Evolutionary conservation across 2,329 filamentous ascomycete species (phyloP), one percentile per base, ranked within the genome.

Genomic region (Lasiodiplodia sp.): DNA sequence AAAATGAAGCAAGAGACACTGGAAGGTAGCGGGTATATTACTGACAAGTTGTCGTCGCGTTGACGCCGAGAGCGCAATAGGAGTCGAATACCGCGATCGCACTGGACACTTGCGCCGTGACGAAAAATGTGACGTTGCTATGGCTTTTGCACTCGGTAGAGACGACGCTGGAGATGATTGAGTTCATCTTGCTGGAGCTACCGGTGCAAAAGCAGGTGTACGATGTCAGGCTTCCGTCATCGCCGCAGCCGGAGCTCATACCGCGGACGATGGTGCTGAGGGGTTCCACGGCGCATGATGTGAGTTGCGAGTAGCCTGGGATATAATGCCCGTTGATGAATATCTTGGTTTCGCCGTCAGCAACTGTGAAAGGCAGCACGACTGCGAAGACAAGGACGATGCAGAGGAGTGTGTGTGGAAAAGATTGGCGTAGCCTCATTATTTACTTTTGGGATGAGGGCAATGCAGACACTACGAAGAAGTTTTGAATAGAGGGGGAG

Each of bases 171-270:
- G 44, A 52, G 12, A 64, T 64, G 47, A 38, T 23, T 11, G n/a
- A 23, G 28, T 2, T 37, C 40, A 37, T 34, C 28, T 37, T 51
- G 31, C 28, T 64, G 31, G 12, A 64, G n/a, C 44, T 64, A 10
- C 10, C 49, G 16, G 25, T 64, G 60, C 60, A 64, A 16, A 64
- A 64, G 47, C 60, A 64, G 7, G 60, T 64, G 31, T 64, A 64
- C 0, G 60, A 64, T 6, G 60, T 64, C 11, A 38, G 18, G 6
- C 25, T 37, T 8, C 12, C 11, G n/a, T n/a, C 49, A n/a, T 64
- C 60, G 3, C 44, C 44, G 44, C 60, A 64, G 18, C 60, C 60
- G 3, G 7, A n/a, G 3, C 10, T 4, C 60, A 51, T 51, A 16
- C 18, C 44, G n/a, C 60, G 60, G 4, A 64, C 60, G 16, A 64